Evolutionary conservation across 352 stramenopile species (phyloP).

Genomic region (Pythium dissimile): DNA sequence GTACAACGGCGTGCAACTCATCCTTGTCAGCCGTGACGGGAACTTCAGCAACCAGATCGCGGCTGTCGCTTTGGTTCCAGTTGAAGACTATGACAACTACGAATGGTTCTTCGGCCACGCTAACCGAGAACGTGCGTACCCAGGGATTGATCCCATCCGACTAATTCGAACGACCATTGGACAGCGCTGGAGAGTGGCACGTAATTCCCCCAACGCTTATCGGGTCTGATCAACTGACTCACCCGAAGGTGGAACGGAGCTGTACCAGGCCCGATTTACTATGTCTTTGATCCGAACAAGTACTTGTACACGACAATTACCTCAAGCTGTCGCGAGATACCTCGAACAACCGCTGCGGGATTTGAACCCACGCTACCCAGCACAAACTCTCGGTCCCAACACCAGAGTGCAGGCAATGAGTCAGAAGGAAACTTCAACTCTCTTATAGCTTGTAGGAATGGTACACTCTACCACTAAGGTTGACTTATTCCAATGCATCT

Average conservation of each 20-base stretch:
- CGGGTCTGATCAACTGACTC: constrained; percentile 1
- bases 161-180: neutral
- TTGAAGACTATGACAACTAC: constrained; percentile 21
- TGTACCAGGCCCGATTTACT: constrained; percentile 15
- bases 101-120: constrained; percentile 15
- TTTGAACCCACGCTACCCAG: neutral
- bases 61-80: constrained; percentile 11
- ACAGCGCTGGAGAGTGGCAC: neutral
- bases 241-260: constrained; percentile 5
- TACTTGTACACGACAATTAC: constrained; percentile 28
- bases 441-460: neutral
- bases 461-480: neutral
- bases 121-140: constrained; percentile 5
- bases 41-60: constrained; percentile 24
- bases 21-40: constrained; percentile 21
- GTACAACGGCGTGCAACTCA: constrained; percentile 24
- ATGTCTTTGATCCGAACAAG: constrained; percentile 25
- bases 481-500: no score
- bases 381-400: neutral
- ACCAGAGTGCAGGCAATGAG: neutral
- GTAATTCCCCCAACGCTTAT: neutral
- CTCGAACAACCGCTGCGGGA: neutral
- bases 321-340: constrained; percentile 7
- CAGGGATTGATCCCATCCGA: constrained; percentile 3
- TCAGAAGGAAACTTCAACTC: neutral